Evolutionary conservation across 2,329 filamentous ascomycete species (phyloP).

Genomic region (Scedosporium minutisporum): DNA sequence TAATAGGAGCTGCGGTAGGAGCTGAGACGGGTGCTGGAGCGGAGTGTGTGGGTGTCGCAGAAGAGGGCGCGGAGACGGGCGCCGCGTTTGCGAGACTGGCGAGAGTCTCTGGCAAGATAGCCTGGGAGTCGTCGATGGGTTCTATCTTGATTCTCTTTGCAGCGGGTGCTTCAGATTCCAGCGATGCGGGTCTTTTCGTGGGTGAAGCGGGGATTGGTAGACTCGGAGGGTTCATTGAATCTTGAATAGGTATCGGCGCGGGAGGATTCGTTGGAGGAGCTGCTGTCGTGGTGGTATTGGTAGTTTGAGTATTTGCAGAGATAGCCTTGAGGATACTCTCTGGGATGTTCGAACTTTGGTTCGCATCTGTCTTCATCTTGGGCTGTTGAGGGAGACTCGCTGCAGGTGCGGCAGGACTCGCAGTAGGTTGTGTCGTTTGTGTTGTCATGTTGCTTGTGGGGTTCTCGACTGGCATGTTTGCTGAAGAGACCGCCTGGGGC

Average conservation of each 20-base stretch:
- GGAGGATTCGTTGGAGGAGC: not conserved
- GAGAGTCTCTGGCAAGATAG: not conserved
- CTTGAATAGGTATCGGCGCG: not conserved
- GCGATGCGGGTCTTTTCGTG: not conserved
- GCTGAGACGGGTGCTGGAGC: not conserved
- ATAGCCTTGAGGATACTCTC: not conserved
- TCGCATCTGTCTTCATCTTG: not conserved
- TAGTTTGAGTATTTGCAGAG: not conserved
- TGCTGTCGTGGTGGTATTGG: not conserved
- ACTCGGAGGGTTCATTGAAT: not conserved
- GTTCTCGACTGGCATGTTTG: not conserved
- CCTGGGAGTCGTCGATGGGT: not conserved
- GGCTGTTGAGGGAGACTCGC: not conserved
- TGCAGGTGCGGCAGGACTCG: not conserved
- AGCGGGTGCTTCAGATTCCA: not conserved
- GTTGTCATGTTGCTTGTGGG: not conserved
- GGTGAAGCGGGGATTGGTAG: not conserved
- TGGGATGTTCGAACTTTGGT: not conserved
- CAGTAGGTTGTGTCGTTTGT: not conserved
- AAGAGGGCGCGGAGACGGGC: not conserved
- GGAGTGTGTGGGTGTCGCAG: not conserved
- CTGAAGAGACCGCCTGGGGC: not conserved
- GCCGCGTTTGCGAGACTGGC: not conserved
- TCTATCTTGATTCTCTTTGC: slow-evolving; percentile 6
- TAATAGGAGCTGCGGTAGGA: not conserved